A percentile compares a stretch with the other conserved stretches of the same genome.
Evolutionary conservation across 768 basidiomycete genomes (phyloP).

Genomic region (Pseudohyphozyma bogoriensis): DNA sequence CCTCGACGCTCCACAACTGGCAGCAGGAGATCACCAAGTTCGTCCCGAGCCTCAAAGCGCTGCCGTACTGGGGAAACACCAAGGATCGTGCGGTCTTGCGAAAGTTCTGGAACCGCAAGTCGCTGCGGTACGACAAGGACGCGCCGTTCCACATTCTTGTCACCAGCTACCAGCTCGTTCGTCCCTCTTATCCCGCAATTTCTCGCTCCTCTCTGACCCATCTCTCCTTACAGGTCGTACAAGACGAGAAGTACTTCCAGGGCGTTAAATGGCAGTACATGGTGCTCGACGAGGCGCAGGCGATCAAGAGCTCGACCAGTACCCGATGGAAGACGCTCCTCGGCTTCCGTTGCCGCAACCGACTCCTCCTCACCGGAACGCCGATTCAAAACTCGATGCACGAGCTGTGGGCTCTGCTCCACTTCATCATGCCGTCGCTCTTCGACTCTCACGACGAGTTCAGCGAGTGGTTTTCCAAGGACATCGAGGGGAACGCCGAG

Average conservation of each 20-base stretch:
- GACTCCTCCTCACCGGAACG: constrained; percentile 87
- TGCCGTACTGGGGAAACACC: constrained; percentile 97
- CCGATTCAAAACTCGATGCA: constrained; percentile 99
- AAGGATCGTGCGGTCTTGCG: constrained; percentile 89
- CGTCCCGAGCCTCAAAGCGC: constrained; percentile 80
- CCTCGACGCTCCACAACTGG: constrained; percentile 97
- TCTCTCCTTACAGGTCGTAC: constrained; percentile 56
- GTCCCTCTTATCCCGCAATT: constrained; percentile 31
- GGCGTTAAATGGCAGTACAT: constrained; percentile 99
- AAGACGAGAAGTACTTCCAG: constrained; percentile 97
- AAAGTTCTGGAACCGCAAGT: constrained; percentile 97
- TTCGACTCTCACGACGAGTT: constrained; percentile 99
- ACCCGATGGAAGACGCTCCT: constrained; percentile 95
- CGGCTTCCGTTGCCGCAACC: constrained; percentile 89
- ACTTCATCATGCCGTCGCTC: constrained; percentile 99
- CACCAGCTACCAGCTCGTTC: constrained; percentile 87
- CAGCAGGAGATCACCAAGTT: constrained; percentile 96
- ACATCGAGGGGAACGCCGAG: constrained; percentile 89
- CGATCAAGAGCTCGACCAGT: constrained; percentile 95
- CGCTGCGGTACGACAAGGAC: constrained; percentile 86
- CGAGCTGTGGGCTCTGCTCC: constrained; percentile 93
- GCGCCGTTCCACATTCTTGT: constrained; percentile 94
- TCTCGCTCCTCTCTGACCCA: background rate
- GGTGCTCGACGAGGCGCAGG: constrained; percentile 99
- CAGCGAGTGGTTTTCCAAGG: constrained; percentile 99